These are phyloP conservation scores for Brassica carinata DNA, from an alignment of 345 rosid species.

Conservation along the genomic window DNA sequence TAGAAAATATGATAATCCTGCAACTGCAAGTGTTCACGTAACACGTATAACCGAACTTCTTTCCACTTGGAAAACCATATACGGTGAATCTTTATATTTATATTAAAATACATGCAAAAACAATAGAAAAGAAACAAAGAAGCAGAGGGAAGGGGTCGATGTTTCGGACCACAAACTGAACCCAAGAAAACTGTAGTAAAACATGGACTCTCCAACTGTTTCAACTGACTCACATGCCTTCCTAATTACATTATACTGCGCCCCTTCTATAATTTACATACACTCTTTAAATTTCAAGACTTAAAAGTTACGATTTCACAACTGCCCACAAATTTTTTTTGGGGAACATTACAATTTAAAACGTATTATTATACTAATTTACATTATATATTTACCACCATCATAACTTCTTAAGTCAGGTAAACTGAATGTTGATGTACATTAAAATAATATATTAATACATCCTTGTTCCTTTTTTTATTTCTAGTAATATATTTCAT, in stretches of 20 bases:
- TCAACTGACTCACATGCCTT: constrained; percentile 34
- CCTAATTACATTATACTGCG: not conserved
- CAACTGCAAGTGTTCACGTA: constrained; percentile 7
- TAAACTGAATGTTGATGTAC: not conserved
- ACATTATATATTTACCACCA: not conserved
- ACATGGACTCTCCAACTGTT: constrained; percentile 35
- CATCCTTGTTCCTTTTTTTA: not conserved
- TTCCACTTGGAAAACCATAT: constrained; percentile 33
- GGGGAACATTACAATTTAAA: not conserved
- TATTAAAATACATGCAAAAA: not conserved
- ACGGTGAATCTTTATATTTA: constrained; percentile 28
- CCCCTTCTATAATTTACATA: not conserved
- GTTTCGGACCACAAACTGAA: constrained; percentile 40
- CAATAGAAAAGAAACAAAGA: constrained; percentile 18
- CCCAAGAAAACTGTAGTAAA: constrained; percentile 27
- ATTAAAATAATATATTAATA: not conserved
- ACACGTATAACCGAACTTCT: constrained; percentile 29
- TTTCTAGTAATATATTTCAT: not conserved
- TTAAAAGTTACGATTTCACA: not conserved
- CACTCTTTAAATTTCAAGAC: not conserved
- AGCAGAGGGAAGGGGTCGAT: constrained; percentile 41
- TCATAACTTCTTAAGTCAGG: not conserved
- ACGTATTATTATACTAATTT: not conserved
- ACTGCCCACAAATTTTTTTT: not conserved
- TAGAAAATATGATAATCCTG: not conserved